phyloP scores from a whole-genome alignment of 2,329 filamentous ascomycete genomes.

The Cladophialophora carrionii region DNA sequence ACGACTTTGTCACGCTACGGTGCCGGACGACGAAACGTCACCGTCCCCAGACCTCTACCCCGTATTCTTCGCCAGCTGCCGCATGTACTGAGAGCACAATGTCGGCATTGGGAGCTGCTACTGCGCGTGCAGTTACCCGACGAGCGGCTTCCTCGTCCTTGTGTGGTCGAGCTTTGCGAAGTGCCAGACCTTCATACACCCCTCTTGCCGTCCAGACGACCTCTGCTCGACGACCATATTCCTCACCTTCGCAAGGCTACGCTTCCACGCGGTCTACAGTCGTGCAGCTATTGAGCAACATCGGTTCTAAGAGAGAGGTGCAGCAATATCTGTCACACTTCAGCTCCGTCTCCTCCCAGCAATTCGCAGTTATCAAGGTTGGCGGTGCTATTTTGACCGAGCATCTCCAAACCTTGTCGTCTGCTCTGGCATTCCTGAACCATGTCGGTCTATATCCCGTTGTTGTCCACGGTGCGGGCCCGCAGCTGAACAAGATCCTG shows the following conservation, averaged over 20 bases:
- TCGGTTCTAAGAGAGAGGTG: constrained; percentile 92
- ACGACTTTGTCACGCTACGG: constrained; percentile 1
- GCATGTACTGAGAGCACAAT: constrained; percentile 36
- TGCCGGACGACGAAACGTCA: constrained; percentile 4
- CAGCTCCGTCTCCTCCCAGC: constrained; percentile 92
- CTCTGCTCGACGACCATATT: constrained; percentile 47
- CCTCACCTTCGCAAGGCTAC: constrained; percentile 54
- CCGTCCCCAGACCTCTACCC: constrained; percentile 5
- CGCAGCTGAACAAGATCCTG: constrained; percentile 89
- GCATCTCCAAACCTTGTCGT: constrained; percentile 87
- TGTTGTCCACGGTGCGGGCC: constrained; percentile 92
- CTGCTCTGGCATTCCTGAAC: constrained; percentile 86
- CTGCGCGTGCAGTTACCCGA: constrained; percentile 38
- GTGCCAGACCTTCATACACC: constrained; percentile 45
- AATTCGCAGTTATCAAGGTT: constrained; percentile 98
- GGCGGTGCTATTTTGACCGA: constrained; percentile 95
- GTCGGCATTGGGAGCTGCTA: constrained; percentile 37
- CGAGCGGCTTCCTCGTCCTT: constrained; percentile 26
- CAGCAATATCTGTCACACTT: constrained; percentile 98
- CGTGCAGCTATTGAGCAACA: constrained; percentile 89
- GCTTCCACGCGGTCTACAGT: constrained; percentile 76
- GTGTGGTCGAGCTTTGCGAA: constrained; percentile 32
- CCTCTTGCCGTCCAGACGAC: constrained; percentile 25
- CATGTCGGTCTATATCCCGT: constrained; percentile 94
- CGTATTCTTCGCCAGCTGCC: constrained; percentile 33